phyloP scores from a whole-genome alignment of 2,329 filamentous ascomycete species.

The Orbilia blumenaviensis region DNA sequence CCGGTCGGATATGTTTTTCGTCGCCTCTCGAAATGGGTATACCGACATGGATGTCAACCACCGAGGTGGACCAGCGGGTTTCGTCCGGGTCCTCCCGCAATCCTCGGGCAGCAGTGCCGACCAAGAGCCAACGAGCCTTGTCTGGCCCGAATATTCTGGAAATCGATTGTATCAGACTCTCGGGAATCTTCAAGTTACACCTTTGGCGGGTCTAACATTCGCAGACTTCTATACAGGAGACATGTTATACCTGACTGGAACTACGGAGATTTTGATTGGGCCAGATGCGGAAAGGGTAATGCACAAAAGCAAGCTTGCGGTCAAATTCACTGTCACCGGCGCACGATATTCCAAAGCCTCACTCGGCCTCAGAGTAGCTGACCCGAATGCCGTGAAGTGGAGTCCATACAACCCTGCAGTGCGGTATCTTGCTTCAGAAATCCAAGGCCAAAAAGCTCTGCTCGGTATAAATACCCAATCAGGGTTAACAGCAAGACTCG shows the following conservation, averaged over 20 bases:
- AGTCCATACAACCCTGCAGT: slow-evolving; percentile 84
- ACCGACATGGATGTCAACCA: slow-evolving; percentile 84
- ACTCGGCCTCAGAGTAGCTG: slow-evolving; percentile 73
- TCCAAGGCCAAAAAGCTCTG: slow-evolving; percentile 55
- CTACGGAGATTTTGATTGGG: slow-evolving; percentile 72
- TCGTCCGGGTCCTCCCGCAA: slow-evolving; percentile 71
- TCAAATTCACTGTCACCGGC: slow-evolving; percentile 72
- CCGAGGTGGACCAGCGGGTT: slow-evolving; percentile 77
- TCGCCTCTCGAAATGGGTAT: slow-evolving; percentile 72
- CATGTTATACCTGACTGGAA: slow-evolving; percentile 78
- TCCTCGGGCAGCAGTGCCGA: slow-evolving; percentile 53
- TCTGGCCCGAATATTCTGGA: slow-evolving; percentile 85
- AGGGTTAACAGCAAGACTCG: slow-evolving; percentile 66
- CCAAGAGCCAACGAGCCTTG: slow-evolving; percentile 63
- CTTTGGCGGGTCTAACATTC: slow-evolving; percentile 74
- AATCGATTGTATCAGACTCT: slow-evolving; percentile 85
- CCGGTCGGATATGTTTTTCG: slow-evolving; percentile 78
- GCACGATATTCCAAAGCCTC: slow-evolving; percentile 72
- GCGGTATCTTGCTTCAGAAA: slow-evolving; percentile 72
- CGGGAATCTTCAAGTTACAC: slow-evolving; percentile 76
- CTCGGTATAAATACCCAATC: slow-evolving; percentile 34
- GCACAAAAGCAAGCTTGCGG: slow-evolving; percentile 75
- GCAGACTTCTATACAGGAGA: slow-evolving; percentile 78
- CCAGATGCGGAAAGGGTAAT: slow-evolving; percentile 71
- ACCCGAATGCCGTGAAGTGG: slow-evolving; percentile 60